Conservation (phyloP, 371 early-diverging fungal genomes). For the Circinella minor region DNA sequence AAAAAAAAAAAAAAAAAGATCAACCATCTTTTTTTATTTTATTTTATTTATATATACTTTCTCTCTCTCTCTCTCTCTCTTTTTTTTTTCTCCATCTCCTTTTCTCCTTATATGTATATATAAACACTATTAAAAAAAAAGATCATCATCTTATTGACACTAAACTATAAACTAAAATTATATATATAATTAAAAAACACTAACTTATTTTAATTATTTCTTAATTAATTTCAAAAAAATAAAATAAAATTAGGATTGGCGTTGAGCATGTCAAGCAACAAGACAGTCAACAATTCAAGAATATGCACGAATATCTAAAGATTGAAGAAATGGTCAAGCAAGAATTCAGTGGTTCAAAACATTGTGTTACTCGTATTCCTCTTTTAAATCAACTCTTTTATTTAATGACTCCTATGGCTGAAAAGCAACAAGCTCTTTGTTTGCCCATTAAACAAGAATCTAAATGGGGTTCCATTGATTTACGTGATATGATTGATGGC, state of each 20-base stretch:
- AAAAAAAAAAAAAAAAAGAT: background rate
- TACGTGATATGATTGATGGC: slow-evolving; percentile 40
- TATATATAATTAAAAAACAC: background rate
- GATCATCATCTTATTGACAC: background rate
- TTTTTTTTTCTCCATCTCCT: no score
- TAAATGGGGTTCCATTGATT: slow-evolving; percentile 37
- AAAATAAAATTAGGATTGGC: slow-evolving; percentile 30
- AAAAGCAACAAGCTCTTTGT: slow-evolving; percentile 26
- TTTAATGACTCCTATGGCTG: slow-evolving; percentile 38
- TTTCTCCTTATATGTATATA: background rate
- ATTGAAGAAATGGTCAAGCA: slow-evolving; percentile 41
- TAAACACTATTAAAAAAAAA: background rate
- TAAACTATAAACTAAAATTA: background rate
- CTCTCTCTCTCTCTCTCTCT: no score
- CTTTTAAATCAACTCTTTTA: slow-evolving; percentile 38
- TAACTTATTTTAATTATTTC: no score
- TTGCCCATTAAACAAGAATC: slow-evolving; percentile 33
- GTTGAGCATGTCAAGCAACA: slow-evolving; percentile 30
- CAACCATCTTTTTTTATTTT: background rate
- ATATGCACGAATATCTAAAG: slow-evolving; percentile 24
- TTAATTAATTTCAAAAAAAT: background rate
- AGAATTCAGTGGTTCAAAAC: slow-evolving; percentile 12
- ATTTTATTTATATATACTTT: background rate
- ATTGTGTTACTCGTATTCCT: slow-evolving; percentile 31
- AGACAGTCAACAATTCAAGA: slow-evolving; percentile 15